phyloP scores from a whole-genome alignment of 164 flowering plant species.

The Macadamia integrifolia region DNA sequence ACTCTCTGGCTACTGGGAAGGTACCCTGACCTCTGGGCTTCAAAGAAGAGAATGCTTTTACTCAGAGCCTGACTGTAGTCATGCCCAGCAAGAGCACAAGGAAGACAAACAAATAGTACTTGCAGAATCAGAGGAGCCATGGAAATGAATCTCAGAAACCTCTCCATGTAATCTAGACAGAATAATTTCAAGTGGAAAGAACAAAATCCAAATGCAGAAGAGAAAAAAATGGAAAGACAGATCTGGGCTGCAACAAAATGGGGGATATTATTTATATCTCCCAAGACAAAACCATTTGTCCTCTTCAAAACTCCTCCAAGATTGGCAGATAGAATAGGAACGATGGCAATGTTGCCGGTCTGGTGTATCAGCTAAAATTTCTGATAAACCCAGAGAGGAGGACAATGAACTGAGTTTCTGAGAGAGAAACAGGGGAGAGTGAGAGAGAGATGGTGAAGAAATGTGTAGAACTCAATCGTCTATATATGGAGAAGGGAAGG shows the following conservation, averaged over 20 bases:
- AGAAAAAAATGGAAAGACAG: slow-evolving; percentile 7
- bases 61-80: slow-evolving; percentile 75
- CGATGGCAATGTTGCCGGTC: slow-evolving; percentile 31
- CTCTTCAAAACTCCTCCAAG: slow-evolving; percentile 2
- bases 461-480: slow-evolving; percentile 19
- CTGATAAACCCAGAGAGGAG: slow-evolving; percentile 33
- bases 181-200: not conserved
- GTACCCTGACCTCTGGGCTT: slow-evolving; percentile 6
- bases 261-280: not conserved
- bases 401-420: not conserved
- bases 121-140: slow-evolving; percentile 35
- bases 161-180: slow-evolving; percentile 21
- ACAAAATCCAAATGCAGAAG: slow-evolving; percentile 1
- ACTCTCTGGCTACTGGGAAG: slow-evolving; percentile 3
- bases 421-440: slow-evolving; percentile 6
- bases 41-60: slow-evolving; percentile 63
- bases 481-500: slow-evolving; percentile 30
- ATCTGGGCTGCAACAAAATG: slow-evolving; percentile 12
- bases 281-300: slow-evolving; percentile 3
- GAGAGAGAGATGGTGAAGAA: slow-evolving; percentile 15
- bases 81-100: slow-evolving; percentile 61
- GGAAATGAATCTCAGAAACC: slow-evolving; percentile 22
- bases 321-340: not conserved
- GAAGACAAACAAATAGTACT: slow-evolving; percentile 30
- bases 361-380: slow-evolving; percentile 49